A percentile compares a stretch with the other conserved stretches of the same genome.
phyloP scores from a whole-genome alignment of 805 yeast genomes.

The Cyberlindnera veronae region DNA sequence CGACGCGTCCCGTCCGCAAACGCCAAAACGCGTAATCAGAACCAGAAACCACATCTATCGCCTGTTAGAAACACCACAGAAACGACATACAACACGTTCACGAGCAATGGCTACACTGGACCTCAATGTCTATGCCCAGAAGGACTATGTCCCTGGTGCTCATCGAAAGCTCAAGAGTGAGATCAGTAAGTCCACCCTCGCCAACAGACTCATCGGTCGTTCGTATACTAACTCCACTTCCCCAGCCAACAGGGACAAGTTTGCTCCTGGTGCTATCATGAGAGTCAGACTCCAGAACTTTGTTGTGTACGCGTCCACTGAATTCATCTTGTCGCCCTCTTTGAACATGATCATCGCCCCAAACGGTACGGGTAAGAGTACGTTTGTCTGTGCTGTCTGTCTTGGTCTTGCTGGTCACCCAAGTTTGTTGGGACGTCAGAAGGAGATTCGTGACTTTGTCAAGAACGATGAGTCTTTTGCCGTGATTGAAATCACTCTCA shows the following conservation, averaged over 20 bases:
- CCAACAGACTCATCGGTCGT: background rate
- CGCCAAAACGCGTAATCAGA: background rate
- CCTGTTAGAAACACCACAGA: background rate
- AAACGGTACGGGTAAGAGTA: conserved; percentile 93
- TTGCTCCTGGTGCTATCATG: conserved; percentile 46
- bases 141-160: conserved; percentile 2
- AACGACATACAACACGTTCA: background rate
- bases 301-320: conserved; percentile 67
- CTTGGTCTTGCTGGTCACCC: conserved; percentile 82
- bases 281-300: conserved; percentile 57
- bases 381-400: conserved; percentile 90
- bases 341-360: conserved; percentile 94
- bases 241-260: conserved; percentile 27
- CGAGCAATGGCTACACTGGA: conserved; percentile 1
- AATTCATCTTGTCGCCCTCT: conserved; percentile 74
- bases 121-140: conserved; percentile 16
- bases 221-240: conserved; percentile 7
- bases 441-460: conserved; percentile 60
- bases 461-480: conserved; percentile 52
- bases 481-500: conserved; percentile 35
- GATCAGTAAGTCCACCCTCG: conserved; percentile 3
- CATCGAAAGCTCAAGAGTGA: conserved; percentile 7
- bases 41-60: background rate
- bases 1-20: too few species aligned
- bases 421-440: conserved; percentile 67